Percentiles rank a stretch among this genome's conserved stretches.
These are phyloP conservation scores for Aureobasidium vineae DNA, from an alignment of 2,329 filamentous ascomycete genomes.

Conservation along the genomic window DNA sequence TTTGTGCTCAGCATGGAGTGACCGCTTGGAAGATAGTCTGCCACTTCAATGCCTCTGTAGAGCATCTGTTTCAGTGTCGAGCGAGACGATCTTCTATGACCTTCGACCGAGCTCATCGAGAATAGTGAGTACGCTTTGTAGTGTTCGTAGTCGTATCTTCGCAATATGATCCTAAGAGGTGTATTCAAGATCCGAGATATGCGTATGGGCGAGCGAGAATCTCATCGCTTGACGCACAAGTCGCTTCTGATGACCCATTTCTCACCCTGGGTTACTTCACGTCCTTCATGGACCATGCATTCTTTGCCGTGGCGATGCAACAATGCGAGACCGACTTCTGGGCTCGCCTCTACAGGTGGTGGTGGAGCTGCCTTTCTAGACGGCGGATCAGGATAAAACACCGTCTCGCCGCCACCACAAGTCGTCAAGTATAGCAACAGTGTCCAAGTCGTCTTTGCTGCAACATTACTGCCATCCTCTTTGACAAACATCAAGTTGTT, in stretches of 20 bases:
- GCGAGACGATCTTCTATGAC: too few species aligned
- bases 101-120: too few species aligned
- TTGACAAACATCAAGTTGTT: constrained; percentile 65
- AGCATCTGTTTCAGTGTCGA: too few species aligned
- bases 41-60: too few species aligned
- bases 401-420: constrained; percentile 82
- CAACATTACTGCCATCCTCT: constrained; percentile 43
- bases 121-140: too few species aligned
- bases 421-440: constrained; percentile 83
- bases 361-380: constrained; percentile 40
- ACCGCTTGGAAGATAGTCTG: too few species aligned
- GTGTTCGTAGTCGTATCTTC: neutral
- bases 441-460: constrained; percentile 83
- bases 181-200: neutral
- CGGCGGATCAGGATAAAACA: constrained; percentile 73
- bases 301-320: constrained; percentile 86
- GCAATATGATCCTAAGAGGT: neutral
- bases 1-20: too few species aligned
- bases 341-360: constrained; percentile 67
- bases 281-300: constrained; percentile 85
- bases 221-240: constrained; percentile 62
- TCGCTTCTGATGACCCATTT: constrained; percentile 92
- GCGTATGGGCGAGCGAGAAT: neutral
- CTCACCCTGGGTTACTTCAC: constrained; percentile 73
- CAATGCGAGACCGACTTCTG: constrained; percentile 81